Evolutionary conservation across 176 grass and related monocot genomes (phyloP), one percentile per base, ranked within the genome.

Genomic region (Musa itinerans): DNA sequence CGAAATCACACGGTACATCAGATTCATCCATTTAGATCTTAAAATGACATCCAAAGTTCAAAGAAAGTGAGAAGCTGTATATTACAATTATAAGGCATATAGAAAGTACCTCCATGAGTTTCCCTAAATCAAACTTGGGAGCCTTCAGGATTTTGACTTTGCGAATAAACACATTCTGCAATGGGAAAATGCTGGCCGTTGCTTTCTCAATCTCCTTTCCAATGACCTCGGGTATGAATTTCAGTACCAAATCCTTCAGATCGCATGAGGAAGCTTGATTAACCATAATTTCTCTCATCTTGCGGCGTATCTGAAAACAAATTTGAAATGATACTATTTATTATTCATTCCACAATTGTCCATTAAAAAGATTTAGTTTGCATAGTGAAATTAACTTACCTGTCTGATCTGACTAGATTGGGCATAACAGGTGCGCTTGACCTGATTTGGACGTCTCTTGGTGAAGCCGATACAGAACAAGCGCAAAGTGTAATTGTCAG

Each of bases 81-180:
- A 21, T 27, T 14, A 2, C 24, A 4, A 21, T 27, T 14, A 9
- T n/a, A 4, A 15, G 11, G 11, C 25, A 29, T 2, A 27, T 34
- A 43, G 17, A 14, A 26, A 69, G 29, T 89, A 91, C 92, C 86
- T 92, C 92, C 92, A 96, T 96, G 9, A 96, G 80, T 56, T 91
- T 96, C 24, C 92, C 92, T 6, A 96, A 54, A 77, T 96, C 92
- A n/a, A 96, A 96, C 53, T 96, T 96, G 0, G 92, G 92, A 25
- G 92, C 81, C 69, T 96, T 96, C 48, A 96, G 67, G 79, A 96
- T 91, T 84, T 96, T 96, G 10, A 87, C 92, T 75, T 96, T 92
- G n/a, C 89, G 84, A 70, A 96, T 86, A 70, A 87, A 96, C 0
- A 96, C 89, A 54, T 96, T 89, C 17, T 96, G 92, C 8, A 96